Base-by-base conservation (phyloP, 441 rosid genomes). In the Pelargonium citronellum region DNA sequence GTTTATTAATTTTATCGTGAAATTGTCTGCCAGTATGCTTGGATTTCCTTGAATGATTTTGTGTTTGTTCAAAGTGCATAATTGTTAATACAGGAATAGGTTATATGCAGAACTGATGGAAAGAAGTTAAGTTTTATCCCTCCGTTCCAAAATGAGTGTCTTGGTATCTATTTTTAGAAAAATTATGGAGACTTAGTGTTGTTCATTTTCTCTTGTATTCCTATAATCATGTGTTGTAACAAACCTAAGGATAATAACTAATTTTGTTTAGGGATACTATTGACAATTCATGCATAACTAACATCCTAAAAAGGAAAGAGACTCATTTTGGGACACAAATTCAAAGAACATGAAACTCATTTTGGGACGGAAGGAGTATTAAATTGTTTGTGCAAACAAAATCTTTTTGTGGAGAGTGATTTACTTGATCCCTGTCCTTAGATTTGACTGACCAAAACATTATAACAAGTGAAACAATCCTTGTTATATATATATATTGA, bases 1-100 rank as follows among this genome's bases (percentile, higher is more conserved):
- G 6, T 30, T 30, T 30, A 4, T 30, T 30, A 30, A 30, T 30
- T 30, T 30, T 20, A 3, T 9, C 8, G 22, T 20, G 4, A 60
- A 20, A 20, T 20, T 22, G 22, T 11, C n/a, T 22, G 63, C 58
- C 53, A 63, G 71, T 77, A 58, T 75, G 72, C 63, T 22, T 74
- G 67, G 53, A 5, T 58, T 58, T 58, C 63, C 11, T 17, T 20
- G 10, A 58, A 58, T 19, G 63, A 58, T 17, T 58, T 58, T 19
- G 27, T 19, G 20, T 8, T 8, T 30, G 63, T 58, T 58, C 9
- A 58, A 58, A 58, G 63, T 58, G 24, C 63, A 58, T 58, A 12
- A 58, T 30, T 3, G 30, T 27, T 27, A 57, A 57, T 57, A 17
- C 63, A 20, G 11, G 20, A 58, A 58, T 6, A 19, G 22, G 24